phyloP scores from a whole-genome alignment of 2,329 filamentous ascomycete species.

The Fusarium brachygibbosum region DNA sequence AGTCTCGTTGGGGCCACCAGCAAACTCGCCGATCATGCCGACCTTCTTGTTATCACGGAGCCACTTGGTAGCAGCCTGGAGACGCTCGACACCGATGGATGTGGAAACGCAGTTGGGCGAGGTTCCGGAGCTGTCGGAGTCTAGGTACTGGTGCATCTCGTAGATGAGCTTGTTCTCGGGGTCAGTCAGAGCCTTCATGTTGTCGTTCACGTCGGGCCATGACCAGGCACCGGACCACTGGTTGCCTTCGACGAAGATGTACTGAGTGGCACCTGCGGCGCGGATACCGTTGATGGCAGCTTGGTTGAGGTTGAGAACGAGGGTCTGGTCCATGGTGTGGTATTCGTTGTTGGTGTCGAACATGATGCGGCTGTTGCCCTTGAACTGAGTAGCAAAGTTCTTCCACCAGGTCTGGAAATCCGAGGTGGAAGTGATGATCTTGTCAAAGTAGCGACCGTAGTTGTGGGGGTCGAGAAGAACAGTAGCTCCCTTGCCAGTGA shows the following conservation, averaged over 20 bases:
- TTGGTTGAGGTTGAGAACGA: slow-evolving; percentile 73
- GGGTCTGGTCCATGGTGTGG: slow-evolving; percentile 70
- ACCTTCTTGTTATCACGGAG: slow-evolving; percentile 67
- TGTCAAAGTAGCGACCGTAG: slow-evolving; percentile 67
- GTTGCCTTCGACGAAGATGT: slow-evolving; percentile 71
- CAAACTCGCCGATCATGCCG: slow-evolving; percentile 69
- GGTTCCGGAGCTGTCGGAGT: slow-evolving; percentile 67
- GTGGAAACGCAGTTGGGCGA: slow-evolving; percentile 61
- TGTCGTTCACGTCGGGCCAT: slow-evolving; percentile 58
- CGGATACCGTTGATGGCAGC: slow-evolving; percentile 74
- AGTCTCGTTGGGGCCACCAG: slow-evolving; percentile 64
- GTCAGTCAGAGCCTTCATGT: slow-evolving; percentile 60
- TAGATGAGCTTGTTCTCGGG: slow-evolving; percentile 65
- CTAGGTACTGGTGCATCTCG: slow-evolving; percentile 73
- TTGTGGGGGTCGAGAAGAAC: slow-evolving; percentile 73
- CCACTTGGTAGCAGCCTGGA: slow-evolving; percentile 66
- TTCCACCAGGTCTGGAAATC: slow-evolving; percentile 71
- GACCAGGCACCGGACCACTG: slow-evolving; percentile 67
- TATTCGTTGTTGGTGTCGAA: slow-evolving; percentile 79
- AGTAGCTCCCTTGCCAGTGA: slow-evolving; percentile 61
- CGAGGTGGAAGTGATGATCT: slow-evolving; percentile 65
- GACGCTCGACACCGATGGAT: slow-evolving; percentile 64
- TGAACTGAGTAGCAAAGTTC: slow-evolving; percentile 67
- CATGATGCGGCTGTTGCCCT: slow-evolving; percentile 66
- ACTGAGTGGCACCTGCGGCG: slow-evolving; percentile 69